Evolutionary conservation across 1,284 basidiomycete species (phyloP).

Genomic region (Mycosarcoma mackinlayi): DNA sequence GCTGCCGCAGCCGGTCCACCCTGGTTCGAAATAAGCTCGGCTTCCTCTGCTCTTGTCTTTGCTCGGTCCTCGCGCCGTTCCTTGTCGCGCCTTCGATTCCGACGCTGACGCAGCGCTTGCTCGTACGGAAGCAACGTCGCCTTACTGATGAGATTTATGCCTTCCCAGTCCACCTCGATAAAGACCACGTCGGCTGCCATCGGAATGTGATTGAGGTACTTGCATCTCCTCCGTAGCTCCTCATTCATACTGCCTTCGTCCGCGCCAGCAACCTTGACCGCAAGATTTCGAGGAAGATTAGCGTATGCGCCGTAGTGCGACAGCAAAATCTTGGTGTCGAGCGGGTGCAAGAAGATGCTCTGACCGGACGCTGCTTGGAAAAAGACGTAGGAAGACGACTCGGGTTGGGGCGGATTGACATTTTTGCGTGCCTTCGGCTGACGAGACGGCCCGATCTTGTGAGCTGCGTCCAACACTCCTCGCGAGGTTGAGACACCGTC

Average conservation of each 20-base stretch:
- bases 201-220: slow-evolving; percentile 92
- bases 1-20: slow-evolving; percentile 37
- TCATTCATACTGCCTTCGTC: slow-evolving; percentile 81
- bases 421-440: slow-evolving; percentile 41
- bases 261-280: slow-evolving; percentile 80
- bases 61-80: slow-evolving; percentile 61
- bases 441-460: slow-evolving; percentile 9
- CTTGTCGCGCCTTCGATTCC: slow-evolving; percentile 54
- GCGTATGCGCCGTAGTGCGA: slow-evolving; percentile 85
- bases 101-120: slow-evolving; percentile 56
- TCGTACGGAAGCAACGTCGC: slow-evolving; percentile 58
- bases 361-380: slow-evolving; percentile 94
- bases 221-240: slow-evolving; percentile 90
- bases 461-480: background rate
- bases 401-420: slow-evolving; percentile 63
- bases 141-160: slow-evolving; percentile 51
- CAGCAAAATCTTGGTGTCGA: slow-evolving; percentile 92
- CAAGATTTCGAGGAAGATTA: slow-evolving; percentile 84
- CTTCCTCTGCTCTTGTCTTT: slow-evolving; percentile 58
- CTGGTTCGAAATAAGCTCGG: slow-evolving; percentile 41
- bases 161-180: slow-evolving; percentile 80
- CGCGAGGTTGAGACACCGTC: slow-evolving; percentile 7
- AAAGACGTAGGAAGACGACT: slow-evolving; percentile 78
- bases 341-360: slow-evolving; percentile 90
- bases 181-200: slow-evolving; percentile 93